Base-by-base conservation (phyloP, 306 rosid genomes). In the Acacia acuminata region DNA sequence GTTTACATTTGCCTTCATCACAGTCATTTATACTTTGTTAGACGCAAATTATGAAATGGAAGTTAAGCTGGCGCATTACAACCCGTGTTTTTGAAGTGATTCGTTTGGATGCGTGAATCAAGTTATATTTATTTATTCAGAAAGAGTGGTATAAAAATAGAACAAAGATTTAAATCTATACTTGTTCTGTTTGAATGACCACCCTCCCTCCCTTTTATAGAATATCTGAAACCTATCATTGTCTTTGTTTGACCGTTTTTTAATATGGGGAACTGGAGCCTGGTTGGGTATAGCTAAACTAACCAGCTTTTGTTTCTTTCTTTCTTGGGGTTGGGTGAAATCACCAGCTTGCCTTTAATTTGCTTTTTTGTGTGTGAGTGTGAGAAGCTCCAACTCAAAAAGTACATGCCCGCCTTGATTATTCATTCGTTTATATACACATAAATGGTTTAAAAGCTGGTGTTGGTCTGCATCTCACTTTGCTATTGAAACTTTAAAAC, bases 361-460 rank as follows among this genome's bases (percentile, higher is more conserved):
- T 64, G 40, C 70, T 73, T 73, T 73, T 73, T 73, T 19, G 45
- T 25, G 25, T 17, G 65, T 16, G 5, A 42, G 34, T n/a, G 63
- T 15, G 77, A 73, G 48, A 51, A 74, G 60, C 78, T 15, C 60
- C 67, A 34, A 10, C 67, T 36, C 50, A n/a, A 56, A 56, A 55
- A 36, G 78, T 24, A 20, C 24, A 4, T 7, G 36, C 17, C 66
- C 7, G n/a, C 48, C 78, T 22, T 60, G 6, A 30, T 74, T 50
- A 73, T 51, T 20, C 3, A 69, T 11, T 42, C 13, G 24, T 76
- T 36, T 25, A 36, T 25, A 36, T 36, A n/a, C 4, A 1, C 10
- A 7, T 9, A 38, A 12, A 7, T 2, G 19, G 42, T 6, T 42
- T 64, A 30, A 75, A 75, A 58, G 70, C 43, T n/a, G 25, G 27